Percentiles rank a stretch among this genome's conserved stretches.
phyloP scores from a whole-genome alignment of 331 rosid species.

The Rhamnella rubrinervis region DNA sequence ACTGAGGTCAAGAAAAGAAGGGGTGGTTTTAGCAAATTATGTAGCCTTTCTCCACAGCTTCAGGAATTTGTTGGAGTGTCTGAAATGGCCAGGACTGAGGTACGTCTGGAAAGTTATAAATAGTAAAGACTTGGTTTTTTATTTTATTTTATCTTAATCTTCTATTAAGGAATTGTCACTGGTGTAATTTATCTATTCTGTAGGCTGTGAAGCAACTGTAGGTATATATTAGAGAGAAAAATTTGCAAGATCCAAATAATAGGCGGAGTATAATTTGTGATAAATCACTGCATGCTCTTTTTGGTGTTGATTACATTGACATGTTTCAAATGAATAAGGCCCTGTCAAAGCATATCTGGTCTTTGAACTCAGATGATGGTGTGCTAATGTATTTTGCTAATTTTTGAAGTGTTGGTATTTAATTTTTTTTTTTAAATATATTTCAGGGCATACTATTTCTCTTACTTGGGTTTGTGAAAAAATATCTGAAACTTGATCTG shows the following conservation, averaged over 20 bases:
- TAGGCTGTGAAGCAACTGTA: conserved; percentile 88
- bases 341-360: conserved; percentile 45
- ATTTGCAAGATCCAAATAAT: conserved; percentile 74
- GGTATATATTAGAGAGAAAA: conserved; percentile 66
- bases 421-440: neutral
- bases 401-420: neutral
- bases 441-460: no score
- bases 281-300: conserved; percentile 59
- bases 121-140: neutral
- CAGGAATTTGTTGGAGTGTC: conserved; percentile 68
- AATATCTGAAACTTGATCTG: no score
- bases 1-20: conserved; percentile 54
- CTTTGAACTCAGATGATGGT: conserved; percentile 30
- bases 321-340: conserved; percentile 48
- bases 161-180: no score
- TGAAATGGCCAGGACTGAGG: conserved; percentile 90
- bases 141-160: neutral
- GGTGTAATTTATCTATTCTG: neutral
- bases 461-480: no score
- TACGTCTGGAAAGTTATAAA: conserved; percentile 7
- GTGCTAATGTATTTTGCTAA: neutral
- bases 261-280: conserved; percentile 71
- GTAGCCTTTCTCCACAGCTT: conserved; percentile 81
- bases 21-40: conserved; percentile 63
- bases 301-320: conserved; percentile 39